Evolutionary conservation across 2,329 filamentous ascomycete genomes (phyloP).

Genomic region (Trichoderma sp.): DNA sequence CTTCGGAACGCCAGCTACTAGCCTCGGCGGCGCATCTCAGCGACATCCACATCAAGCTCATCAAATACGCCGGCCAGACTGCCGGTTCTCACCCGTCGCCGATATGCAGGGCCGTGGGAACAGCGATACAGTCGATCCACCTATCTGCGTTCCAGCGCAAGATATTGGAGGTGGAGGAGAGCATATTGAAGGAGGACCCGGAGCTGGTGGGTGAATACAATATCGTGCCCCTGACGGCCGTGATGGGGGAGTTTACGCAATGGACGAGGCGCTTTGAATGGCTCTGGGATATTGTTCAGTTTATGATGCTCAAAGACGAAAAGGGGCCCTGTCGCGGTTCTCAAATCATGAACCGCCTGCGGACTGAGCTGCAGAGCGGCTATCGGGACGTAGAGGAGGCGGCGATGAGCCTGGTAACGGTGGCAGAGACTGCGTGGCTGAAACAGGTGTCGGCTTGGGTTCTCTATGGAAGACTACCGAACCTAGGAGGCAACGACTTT

Average conservation of each 20-base stretch:
- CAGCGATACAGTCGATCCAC: slow-evolving; percentile 71
- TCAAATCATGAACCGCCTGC: slow-evolving; percentile 72
- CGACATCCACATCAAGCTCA: slow-evolving; percentile 71
- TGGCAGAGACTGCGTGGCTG: slow-evolving; percentile 88
- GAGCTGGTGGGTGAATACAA: slow-evolving; percentile 85
- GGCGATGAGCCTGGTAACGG: slow-evolving; percentile 67
- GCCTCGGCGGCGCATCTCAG: slow-evolving; percentile 74
- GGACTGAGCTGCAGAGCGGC: slow-evolving; percentile 77
- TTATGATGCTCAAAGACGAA: slow-evolving; percentile 55
- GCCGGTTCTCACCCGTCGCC: slow-evolving; percentile 71
- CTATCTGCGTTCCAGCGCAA: slow-evolving; percentile 78
- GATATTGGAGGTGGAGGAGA: slow-evolving; percentile 78
- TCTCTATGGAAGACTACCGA: slow-evolving; percentile 79
- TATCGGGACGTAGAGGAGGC: slow-evolving; percentile 82
- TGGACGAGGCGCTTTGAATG: slow-evolving; percentile 86
- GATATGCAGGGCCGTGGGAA: slow-evolving; percentile 84
- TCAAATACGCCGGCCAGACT: slow-evolving; percentile 64
- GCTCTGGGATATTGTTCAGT: slow-evolving; percentile 71
- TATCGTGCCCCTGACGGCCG: slow-evolving; percentile 84
- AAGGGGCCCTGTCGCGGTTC: slow-evolving; percentile 60
- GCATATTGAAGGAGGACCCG: slow-evolving; percentile 73
- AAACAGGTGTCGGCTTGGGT: slow-evolving; percentile 89
- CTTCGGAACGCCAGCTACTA: slow-evolving; percentile 80
- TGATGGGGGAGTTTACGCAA: slow-evolving; percentile 80
- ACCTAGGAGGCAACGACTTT: slow-evolving; percentile 78